These are phyloP conservation scores for Baudoinia panamericana DNA, from an alignment of 495 filamentous ascomycete genomes.

Conservation along the genomic window DNA sequence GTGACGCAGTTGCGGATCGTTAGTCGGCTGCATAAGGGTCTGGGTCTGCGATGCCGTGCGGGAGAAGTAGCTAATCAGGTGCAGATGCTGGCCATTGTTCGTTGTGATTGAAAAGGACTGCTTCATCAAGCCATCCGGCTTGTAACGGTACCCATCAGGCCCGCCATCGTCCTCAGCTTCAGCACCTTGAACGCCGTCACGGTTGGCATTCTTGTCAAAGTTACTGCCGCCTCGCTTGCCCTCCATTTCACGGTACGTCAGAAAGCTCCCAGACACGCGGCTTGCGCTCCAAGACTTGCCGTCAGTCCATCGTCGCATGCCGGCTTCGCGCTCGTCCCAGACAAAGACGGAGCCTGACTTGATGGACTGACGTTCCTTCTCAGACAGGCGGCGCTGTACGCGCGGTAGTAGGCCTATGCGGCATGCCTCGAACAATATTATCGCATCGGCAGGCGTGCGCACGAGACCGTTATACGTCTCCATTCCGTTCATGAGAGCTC, in stretches of 20 bases:
- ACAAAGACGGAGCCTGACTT: conserved; percentile 94
- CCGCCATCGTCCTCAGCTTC: conserved; percentile 75
- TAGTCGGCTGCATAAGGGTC: conserved; percentile 63
- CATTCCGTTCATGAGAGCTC: conserved; percentile 42
- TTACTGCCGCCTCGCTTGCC: conserved; percentile 61
- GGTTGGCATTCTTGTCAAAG: conserved; percentile 61
- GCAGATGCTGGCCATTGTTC: conserved; percentile 74
- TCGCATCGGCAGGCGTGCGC: conserved; percentile 83
- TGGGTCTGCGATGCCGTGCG: conserved; percentile 53
- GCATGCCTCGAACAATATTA: conserved; percentile 95
- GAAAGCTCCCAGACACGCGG: conserved; percentile 89
- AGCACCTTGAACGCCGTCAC: conserved; percentile 38
- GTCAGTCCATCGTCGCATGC: conserved; percentile 97
- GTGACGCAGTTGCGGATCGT: conserved; percentile 65
- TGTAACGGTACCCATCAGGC: conserved; percentile 93
- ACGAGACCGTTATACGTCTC: conserved; percentile 93
- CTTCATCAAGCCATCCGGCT: conserved; percentile 95
- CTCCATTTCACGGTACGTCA: conserved; percentile 98
- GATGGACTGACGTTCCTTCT: conserved; percentile 93
- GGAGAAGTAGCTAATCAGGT: conserved; percentile 94
- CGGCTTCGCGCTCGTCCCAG: conserved; percentile 96
- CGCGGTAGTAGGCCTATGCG: conserved; percentile 77
- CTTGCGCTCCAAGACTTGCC: conserved; percentile 99
- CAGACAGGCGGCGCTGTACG: conserved; percentile 83
- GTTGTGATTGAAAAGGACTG: conserved; percentile 99